Conservation (phyloP, 1,284 basidiomycete species). For the Puccinia polysora region DNA sequence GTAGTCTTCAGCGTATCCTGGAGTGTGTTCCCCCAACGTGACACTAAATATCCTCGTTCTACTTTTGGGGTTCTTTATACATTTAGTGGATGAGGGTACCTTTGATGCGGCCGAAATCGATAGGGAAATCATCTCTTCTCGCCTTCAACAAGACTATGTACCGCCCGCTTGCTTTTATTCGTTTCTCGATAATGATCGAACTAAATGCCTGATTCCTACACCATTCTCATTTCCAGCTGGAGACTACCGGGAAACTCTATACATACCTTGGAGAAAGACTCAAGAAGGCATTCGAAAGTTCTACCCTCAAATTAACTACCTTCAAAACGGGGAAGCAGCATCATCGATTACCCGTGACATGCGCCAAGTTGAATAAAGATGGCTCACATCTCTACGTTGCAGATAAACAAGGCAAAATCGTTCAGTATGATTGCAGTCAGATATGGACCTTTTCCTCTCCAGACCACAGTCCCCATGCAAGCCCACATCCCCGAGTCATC, state of each 20-base stretch:
- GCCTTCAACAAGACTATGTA: constrained; percentile 36
- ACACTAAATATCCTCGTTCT: too few species aligned
- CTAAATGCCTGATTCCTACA: neutral
- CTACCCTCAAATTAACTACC: neutral
- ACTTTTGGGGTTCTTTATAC: too few species aligned
- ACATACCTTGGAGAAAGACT: constrained; percentile 46
- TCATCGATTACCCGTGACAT: constrained; percentile 26
- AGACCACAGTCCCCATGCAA: neutral
- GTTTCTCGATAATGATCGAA: neutral
- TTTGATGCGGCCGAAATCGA: constrained; percentile 40
- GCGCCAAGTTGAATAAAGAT: constrained; percentile 20
- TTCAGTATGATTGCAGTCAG: constrained; percentile 22
- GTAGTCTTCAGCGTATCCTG: too few species aligned
- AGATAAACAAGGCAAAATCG: constrained; percentile 33
- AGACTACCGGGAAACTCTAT: constrained; percentile 53
- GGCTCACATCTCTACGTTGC: constrained; percentile 24
- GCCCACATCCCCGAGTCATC: neutral
- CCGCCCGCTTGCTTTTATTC: neutral
- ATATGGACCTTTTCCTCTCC: constrained; percentile 15
- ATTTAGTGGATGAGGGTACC: constrained; percentile 25
- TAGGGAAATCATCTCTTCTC: constrained; percentile 37
- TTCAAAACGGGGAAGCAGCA: constrained; percentile 37
- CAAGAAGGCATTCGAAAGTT: neutral
- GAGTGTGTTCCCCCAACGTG: too few species aligned
- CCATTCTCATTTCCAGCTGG: constrained; percentile 49